Conservation (phyloP, 345 rosid genomes). For the Bruguiera gymnorhiza region DNA sequence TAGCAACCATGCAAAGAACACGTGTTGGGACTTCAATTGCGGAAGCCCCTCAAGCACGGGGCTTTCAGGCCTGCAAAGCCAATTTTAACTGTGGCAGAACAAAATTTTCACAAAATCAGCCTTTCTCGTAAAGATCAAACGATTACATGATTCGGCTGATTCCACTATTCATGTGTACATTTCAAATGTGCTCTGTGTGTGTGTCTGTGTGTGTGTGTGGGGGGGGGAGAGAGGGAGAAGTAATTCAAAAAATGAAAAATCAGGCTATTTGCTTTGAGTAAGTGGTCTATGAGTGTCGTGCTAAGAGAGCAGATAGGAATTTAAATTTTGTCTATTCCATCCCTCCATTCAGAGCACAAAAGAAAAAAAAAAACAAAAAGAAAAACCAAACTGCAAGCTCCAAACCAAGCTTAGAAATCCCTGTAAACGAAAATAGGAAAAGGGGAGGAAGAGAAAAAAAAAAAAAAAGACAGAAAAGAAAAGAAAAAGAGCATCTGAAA, state of each 20-base stretch:
- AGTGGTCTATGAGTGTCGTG: no score
- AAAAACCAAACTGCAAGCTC: not conserved
- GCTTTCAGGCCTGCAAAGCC: no score
- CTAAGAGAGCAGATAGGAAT: no score
- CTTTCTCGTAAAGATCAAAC: not conserved
- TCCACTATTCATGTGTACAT: slow-evolving; percentile 15
- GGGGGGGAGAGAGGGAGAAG: not conserved
- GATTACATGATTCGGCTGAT: not conserved
- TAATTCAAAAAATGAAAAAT: not conserved
- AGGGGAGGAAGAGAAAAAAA: not conserved
- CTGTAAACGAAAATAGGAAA: not conserved
- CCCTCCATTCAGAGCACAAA: not conserved
- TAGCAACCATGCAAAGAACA: no score
- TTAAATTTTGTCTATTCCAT: no score
- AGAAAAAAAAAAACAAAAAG: not conserved
- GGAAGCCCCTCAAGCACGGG: no score
- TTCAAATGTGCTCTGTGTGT: not conserved
- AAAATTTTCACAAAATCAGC: not conserved
- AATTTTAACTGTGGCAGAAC: no score
- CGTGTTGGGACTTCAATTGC: no score
- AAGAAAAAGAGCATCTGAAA: not conserved
- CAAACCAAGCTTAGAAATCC: not conserved
- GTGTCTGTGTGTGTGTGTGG: not conserved
- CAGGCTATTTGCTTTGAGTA: no score
- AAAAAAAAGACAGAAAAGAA: not conserved